phyloP scores from a whole-genome alignment of 345 rosid species.

The Eutrema yunnanense region DNA sequence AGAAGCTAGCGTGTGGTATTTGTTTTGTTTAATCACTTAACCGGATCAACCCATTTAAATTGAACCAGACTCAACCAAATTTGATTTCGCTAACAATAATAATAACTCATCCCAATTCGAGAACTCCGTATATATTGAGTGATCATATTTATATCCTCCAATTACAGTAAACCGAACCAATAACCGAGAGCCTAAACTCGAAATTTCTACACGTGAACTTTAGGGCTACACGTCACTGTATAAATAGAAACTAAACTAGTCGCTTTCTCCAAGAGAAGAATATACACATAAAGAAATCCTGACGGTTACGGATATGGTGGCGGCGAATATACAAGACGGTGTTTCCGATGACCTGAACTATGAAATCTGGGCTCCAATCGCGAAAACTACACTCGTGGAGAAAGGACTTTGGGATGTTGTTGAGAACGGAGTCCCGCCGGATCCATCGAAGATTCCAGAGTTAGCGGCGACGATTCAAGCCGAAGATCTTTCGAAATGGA shows the following conservation, averaged over 20 bases:
- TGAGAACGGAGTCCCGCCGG: background rate
- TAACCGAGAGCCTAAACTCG: background rate
- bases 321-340: background rate
- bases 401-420: slow-evolving; percentile 9
- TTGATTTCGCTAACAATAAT: background rate
- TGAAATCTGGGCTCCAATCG: background rate
- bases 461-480: background rate
- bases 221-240: background rate
- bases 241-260: background rate
- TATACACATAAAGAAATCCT: too few species aligned
- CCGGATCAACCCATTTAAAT: background rate
- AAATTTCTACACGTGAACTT: background rate
- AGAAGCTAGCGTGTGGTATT: too few species aligned
- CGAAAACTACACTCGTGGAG: background rate
- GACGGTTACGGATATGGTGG: background rate
- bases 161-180: background rate
- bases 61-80: background rate
- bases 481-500: background rate
- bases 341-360: background rate
- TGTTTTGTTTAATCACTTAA: background rate
- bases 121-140: background rate
- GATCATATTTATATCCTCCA: background rate
- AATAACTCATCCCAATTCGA: background rate
- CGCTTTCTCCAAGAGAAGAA: too few species aligned
- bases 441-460: slow-evolving; percentile 7